phyloP scores from a whole-genome alignment of 2,329 filamentous ascomycete genomes.

The Botrytis galanthina region DNA sequence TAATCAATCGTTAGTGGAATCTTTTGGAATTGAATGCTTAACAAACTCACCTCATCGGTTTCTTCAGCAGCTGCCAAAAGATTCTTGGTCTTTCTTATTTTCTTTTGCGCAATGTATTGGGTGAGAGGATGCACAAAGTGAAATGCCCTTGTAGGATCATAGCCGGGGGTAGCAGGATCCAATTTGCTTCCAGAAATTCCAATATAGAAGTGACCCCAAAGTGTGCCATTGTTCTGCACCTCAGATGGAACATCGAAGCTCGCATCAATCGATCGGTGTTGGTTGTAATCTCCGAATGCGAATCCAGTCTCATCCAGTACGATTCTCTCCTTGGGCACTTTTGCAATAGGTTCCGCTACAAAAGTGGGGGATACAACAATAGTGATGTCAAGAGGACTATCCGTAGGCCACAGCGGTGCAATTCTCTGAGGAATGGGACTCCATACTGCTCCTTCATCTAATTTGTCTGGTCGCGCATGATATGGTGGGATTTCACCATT shows the following conservation, averaged over 20 bases:
- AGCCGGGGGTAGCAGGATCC: constrained; percentile 71
- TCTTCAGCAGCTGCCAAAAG: constrained; percentile 59
- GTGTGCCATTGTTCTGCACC: constrained; percentile 87
- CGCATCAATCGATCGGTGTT: constrained; percentile 74
- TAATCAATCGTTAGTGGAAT: constrained; percentile 47
- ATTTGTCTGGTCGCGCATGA: constrained; percentile 57
- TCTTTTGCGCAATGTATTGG: constrained; percentile 89
- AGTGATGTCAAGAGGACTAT: constrained; percentile 76
- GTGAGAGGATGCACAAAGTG: constrained; percentile 84
- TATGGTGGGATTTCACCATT: constrained; percentile 61
- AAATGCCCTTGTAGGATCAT: constrained; percentile 73
- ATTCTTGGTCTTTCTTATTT: constrained; percentile 81
- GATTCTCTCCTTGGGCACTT: constrained; percentile 63
- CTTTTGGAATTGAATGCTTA: constrained; percentile 31
- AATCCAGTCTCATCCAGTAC: constrained; percentile 81
- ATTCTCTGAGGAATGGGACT: constrained; percentile 66
- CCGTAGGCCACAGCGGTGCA: constrained; percentile 82
- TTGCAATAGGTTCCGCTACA: constrained; percentile 64
- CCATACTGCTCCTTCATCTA: constrained; percentile 62
- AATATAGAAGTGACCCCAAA: constrained; percentile 93
- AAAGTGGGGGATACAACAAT: constrained; percentile 80
- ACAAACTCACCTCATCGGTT: constrained; percentile 46
- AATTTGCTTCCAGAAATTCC: constrained; percentile 71
- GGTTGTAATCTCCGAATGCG: constrained; percentile 72
- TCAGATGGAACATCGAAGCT: constrained; percentile 72